Evolutionary conservation across 1,284 basidiomycete genomes (phyloP).

Genomic region (Heterobasidion parviporum): DNA sequence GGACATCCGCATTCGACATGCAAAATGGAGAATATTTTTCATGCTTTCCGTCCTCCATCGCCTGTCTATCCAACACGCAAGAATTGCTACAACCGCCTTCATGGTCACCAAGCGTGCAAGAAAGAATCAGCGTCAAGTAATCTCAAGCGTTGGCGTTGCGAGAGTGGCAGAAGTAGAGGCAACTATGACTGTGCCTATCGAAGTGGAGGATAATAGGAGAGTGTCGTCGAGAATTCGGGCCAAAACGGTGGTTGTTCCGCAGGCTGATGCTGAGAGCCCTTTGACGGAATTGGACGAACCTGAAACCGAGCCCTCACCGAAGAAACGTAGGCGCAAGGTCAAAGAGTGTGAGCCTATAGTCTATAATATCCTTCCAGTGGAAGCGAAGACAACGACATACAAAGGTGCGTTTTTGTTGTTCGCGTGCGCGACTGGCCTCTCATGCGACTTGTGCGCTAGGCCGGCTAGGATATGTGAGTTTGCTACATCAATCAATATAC

Average conservation of each 20-base stretch:
- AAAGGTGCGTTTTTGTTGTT: slow-evolving; percentile 32
- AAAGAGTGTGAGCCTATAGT: slow-evolving; percentile 47
- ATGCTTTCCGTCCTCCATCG: not conserved
- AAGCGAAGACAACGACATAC: slow-evolving; percentile 56
- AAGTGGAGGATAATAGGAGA: not conserved
- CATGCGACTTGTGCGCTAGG: slow-evolving; percentile 24
- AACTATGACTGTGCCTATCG: not conserved
- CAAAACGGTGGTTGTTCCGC: not conserved
- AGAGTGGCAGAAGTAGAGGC: not conserved
- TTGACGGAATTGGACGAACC: slow-evolving; percentile 5
- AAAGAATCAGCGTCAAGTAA: not conserved
- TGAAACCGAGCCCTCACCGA: slow-evolving; percentile 16
- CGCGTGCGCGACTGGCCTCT: slow-evolving; percentile 7
- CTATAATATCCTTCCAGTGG: slow-evolving; percentile 67
- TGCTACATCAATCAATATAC: slow-evolving; percentile 1
- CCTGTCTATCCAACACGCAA: not conserved
- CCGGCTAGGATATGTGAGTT: slow-evolving; percentile 40
- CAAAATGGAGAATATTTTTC: not conserved
- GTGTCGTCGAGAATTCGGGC: not conserved
- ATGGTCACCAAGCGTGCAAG: not conserved
- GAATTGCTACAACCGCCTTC: not conserved
- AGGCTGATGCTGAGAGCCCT: slow-evolving; percentile 1
- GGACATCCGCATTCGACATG: not conserved
- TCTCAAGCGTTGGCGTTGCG: not conserved
- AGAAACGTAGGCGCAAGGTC: slow-evolving; percentile 32